Evolutionary conservation across 2,329 filamentous ascomycete genomes (phyloP), one percentile per base, ranked within the genome.

Genomic region (Tolypocladium tundrense): DNA sequence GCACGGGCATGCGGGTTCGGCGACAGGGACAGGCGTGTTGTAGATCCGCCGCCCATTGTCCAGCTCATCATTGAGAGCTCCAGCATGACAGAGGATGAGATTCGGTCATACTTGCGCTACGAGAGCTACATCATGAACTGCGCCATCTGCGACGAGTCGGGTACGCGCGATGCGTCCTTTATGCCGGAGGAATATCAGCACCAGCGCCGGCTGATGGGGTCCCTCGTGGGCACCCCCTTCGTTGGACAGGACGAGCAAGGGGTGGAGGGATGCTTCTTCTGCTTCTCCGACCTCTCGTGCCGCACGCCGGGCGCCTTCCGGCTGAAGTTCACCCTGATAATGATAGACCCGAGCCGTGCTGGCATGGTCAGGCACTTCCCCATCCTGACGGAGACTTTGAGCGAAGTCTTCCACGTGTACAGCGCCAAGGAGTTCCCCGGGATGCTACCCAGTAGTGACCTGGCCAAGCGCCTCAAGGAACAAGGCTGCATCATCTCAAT

Each of bases 371-470:
- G 70, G 52, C 75, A 72, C 56, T 80, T 77, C 16, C 80, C 79
- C 27, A 77, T 83, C 19, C 70, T 76, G n/a, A 77, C 76, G 10
- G 75, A 75, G 24, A 75, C 73, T 19, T 79, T 85, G 72, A 90
- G 85, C 67, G 83, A 89, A 19, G 75, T 85, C n/a, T 92, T 94
- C 67, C 85, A 82, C 14, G 89, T 92, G 9, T 92, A 88, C 70
- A 91, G 87, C 50, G 90, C 90, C 50, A 94, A 93, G 69, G 89
- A 93, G 67, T 94, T 94, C 60, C 88, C 88, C 0, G 90, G 90
- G 7, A 94, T 94, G 89, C 79, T 86, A 58, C 85, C 88, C 1
- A 91, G 88, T 69, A 91, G 88, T 33, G 77, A 81, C 21, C 73
- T 94, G 42, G 90, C 90, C 1, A 88, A 88, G 69, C 79, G 82